Base-by-base conservation (phyloP, 2,329 filamentous ascomycete species). In the Ceratocystis papillata region DNA sequence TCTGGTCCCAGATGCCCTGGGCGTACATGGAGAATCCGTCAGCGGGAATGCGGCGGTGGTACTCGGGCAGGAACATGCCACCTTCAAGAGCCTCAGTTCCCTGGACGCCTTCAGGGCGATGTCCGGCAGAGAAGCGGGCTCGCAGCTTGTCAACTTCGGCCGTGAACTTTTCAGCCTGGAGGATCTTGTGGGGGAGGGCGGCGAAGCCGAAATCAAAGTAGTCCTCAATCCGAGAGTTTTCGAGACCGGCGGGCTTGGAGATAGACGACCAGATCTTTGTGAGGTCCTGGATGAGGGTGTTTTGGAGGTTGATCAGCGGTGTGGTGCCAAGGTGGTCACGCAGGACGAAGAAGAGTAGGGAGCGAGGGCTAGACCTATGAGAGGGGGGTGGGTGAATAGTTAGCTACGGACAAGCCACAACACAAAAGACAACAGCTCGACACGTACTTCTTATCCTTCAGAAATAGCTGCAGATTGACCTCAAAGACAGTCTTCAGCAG, bases 161-260 rank as follows among this genome's bases (percentile, higher is more conserved):
- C 46, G 87, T 80, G 73, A 99, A 99, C 75, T 92, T 89, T 28
- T 97, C 92, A 2, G 89, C 91, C 73, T 97, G 93, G 65, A 97
- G 82, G 68, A 96, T 91, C 79, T 99, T 99, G 80, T 99, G 94
- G 3, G 94, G 94, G 25, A 99, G 82, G 0, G 93, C 91, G 61
- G 92, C 90, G 73, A 99, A 99, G 65, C 91, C 92, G 76, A 99
- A 97, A 77, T 99, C 94, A 73, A 99, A 99, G 78, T 97, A 99
- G 74, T 99, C 93, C 71, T 94, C 89, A 70, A 99, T 97, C 67
- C 82, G 85, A 22, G 93, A 93, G 70, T 86, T 85, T 74, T 99
- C 94, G 66, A 97, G 81, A 0, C 93, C 93, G 41, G 86, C 78
- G 3, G 94, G 94, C 75, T 99, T 99, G 50, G 92, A 92, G 68